A percentile compares a stretch with the other conserved stretches of the same genome.
phyloP scores from a whole-genome alignment of 768 basidiomycete genomes.

The Hericium rajendrae region DNA sequence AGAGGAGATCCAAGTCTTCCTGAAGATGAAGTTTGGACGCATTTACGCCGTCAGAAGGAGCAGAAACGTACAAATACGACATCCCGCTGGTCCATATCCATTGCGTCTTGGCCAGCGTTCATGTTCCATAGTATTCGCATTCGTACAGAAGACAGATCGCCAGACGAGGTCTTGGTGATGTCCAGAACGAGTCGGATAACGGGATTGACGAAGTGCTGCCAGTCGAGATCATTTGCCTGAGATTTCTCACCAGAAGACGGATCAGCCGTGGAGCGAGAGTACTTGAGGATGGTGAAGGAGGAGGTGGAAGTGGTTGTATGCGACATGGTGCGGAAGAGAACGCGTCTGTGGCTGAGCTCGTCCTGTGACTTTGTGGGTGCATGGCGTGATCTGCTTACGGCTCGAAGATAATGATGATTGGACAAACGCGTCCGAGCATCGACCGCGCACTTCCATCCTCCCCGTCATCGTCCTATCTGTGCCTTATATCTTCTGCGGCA shows the following conservation, averaged over 20 bases:
- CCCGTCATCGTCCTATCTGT: too few relatives aligned
- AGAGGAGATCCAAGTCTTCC: slow-evolving; percentile 72
- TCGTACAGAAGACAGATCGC: slow-evolving; percentile 52
- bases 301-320: slow-evolving; percentile 52
- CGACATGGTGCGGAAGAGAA: slow-evolving; percentile 20
- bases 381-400: background rate
- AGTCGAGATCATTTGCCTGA: slow-evolving; percentile 34
- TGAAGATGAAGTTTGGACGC: slow-evolving; percentile 19
- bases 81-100: slow-evolving; percentile 38
- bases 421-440: background rate
- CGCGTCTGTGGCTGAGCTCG: background rate
- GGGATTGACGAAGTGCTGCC: slow-evolving; percentile 76
- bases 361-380: background rate
- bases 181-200: slow-evolving; percentile 55
- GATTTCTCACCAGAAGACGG: slow-evolving; percentile 10
- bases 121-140: slow-evolving; percentile 59
- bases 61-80: slow-evolving; percentile 50
- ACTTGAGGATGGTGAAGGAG: slow-evolving; percentile 49
- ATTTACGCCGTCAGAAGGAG: slow-evolving; percentile 2
- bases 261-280: slow-evolving; percentile 54
- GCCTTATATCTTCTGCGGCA: too few relatives aligned
- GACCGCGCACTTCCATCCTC: background rate
- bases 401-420: background rate
- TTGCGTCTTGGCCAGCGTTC: slow-evolving; percentile 27
- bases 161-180: slow-evolving; percentile 33